Evolutionary conservation across 2,329 filamentous ascomycete genomes (phyloP).

Genomic region (Fusarium sp.): DNA sequence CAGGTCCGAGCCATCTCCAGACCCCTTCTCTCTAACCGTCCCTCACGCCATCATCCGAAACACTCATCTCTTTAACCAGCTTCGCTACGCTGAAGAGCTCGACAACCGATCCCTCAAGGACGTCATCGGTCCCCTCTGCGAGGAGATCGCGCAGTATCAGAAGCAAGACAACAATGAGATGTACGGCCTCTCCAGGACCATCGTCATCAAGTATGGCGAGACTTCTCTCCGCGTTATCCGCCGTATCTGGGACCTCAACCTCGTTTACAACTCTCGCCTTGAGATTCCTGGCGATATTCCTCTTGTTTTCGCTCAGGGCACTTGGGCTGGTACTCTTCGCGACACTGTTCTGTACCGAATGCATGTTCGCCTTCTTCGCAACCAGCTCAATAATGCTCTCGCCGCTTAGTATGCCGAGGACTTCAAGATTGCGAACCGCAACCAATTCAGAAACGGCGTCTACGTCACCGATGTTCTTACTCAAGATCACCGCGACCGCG

Average conservation of each 20-base stretch:
- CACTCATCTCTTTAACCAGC: slow-evolving; percentile 21
- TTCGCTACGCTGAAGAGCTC: neutral
- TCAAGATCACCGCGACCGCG: slow-evolving; percentile 26
- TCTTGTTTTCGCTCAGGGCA: slow-evolving; percentile 13
- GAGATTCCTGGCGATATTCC: slow-evolving; percentile 18
- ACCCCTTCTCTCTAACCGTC: slow-evolving; percentile 11
- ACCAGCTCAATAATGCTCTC: slow-evolving; percentile 29
- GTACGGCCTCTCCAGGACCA: slow-evolving; percentile 29
- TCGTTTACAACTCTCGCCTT: slow-evolving; percentile 26
- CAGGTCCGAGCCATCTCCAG: neutral
- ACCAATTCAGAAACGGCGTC: neutral
- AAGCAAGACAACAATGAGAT: slow-evolving; percentile 15
- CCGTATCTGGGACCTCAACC: slow-evolving; percentile 37
- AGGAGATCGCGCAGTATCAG: slow-evolving; percentile 27
- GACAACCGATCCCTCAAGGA: slow-evolving; percentile 17
- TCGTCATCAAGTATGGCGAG: slow-evolving; percentile 40
- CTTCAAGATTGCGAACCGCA: slow-evolving; percentile 7
- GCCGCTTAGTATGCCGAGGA: slow-evolving; percentile 39
- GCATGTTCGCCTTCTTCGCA: slow-evolving; percentile 27
- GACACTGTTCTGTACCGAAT: slow-evolving; percentile 23
- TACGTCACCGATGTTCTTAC: slow-evolving; percentile 29
- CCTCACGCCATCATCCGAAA: slow-evolving; percentile 24
- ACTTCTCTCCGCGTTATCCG: slow-evolving; percentile 26
- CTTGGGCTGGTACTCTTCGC: slow-evolving; percentile 22
- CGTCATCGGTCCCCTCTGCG: slow-evolving; percentile 17